These are phyloP conservation scores for Hericium rajendrae DNA, from an alignment of 768 basidiomycete species.

Conservation along the genomic window DNA sequence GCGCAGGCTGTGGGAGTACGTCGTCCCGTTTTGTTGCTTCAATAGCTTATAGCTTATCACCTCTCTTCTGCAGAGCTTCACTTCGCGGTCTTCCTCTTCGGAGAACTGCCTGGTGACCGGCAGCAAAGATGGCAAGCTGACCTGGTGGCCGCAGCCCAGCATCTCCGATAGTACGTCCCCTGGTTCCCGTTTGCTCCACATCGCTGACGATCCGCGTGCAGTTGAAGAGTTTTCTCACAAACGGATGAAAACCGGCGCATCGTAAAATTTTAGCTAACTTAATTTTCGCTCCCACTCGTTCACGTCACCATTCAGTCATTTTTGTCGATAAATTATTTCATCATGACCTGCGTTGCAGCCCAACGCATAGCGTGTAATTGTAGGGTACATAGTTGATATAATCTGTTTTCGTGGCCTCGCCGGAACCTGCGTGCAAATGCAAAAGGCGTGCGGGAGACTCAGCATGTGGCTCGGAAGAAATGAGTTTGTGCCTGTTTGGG, in stretches of 20 bases:
- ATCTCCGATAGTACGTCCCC: neutral
- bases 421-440: neutral
- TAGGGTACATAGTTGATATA: neutral
- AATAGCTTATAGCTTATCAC: neutral
- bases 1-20: constrained; percentile 11
- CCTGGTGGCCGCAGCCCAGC: constrained; percentile 11
- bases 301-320: neutral
- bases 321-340: constrained; percentile 9
- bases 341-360: neutral
- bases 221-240: constrained; percentile 6
- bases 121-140: constrained; percentile 11
- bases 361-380: neutral
- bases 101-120: constrained; percentile 10
- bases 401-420: neutral
- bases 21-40: neutral
- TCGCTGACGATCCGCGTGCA: neutral
- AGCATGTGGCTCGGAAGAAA: neutral
- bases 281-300: neutral
- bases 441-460: neutral
- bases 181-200: neutral
- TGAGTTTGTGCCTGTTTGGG: constrained; percentile 2
- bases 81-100: neutral
- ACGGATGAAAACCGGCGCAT: constrained; percentile 9
- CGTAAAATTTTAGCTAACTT: neutral
- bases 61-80: neutral